Conservation (phyloP, 2,329 filamentous ascomycete genomes). For the Ophiocordyceps sinensis region DNA sequence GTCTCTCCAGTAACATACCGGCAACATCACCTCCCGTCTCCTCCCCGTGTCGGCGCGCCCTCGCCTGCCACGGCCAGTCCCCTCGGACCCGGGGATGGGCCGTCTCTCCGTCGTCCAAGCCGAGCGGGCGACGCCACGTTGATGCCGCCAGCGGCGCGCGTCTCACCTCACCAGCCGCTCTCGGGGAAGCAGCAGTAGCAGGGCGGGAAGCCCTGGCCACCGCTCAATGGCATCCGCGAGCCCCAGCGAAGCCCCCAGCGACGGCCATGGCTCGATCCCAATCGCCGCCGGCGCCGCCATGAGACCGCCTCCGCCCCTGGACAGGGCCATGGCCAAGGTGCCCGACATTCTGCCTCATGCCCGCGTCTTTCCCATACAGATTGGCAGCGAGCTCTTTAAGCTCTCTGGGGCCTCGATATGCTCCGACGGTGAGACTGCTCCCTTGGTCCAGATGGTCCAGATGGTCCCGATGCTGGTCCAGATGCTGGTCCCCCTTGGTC, state of each 20-base stretch:
- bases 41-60: too few relatives aligned
- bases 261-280: constrained; percentile 9
- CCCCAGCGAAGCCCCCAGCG: constrained; percentile 12
- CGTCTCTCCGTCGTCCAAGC: too few relatives aligned
- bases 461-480: too few relatives aligned
- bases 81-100: too few relatives aligned
- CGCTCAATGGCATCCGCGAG: constrained; percentile 12
- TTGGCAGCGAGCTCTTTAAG: constrained; percentile 57
- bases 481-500: too few relatives aligned
- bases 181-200: not conserved
- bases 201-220: not conserved
- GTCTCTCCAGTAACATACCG: too few relatives aligned
- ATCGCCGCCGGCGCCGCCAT: constrained; percentile 4
- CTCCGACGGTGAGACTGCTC: constrained; percentile 47
- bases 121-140: too few relatives aligned
- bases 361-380: constrained; percentile 62
- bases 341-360: constrained; percentile 50
- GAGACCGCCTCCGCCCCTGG: constrained; percentile 8
- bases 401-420: constrained; percentile 60
- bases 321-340: constrained; percentile 29
- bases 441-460: too few relatives aligned
- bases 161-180: not conserved
- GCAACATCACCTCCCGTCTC: too few relatives aligned
- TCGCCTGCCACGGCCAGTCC: too few relatives aligned
- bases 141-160: not conserved